Base-by-base conservation (phyloP, 176 grass and related monocot genomes). In the Triticum timopheevii region DNA sequence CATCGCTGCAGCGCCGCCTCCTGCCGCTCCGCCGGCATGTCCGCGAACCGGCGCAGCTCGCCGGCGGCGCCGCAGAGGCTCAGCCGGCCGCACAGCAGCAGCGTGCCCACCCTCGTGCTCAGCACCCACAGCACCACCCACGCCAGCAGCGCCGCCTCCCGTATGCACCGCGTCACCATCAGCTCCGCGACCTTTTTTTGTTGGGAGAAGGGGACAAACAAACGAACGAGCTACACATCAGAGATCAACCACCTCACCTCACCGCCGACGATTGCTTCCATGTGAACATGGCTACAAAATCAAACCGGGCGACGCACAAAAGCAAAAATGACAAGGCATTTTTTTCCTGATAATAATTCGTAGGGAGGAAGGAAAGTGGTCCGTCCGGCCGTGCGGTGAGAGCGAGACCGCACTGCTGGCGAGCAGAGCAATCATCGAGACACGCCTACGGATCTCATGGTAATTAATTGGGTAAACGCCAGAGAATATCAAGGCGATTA, bases 71-170 rank as follows among this genome's bases (percentile, higher is more conserved):
- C 74, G 74, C 27, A 31, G 74, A 93, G 5, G 80, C 86, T 78
- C 13, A 84, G 73, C 5, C 69, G 33, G 6, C 96, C 86, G 72
- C 96, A 98, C 20, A 98, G 86, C 33, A 93, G 35, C 52, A 98
- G 86, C 40, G 96, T 95, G 38, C 96, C 93, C 4, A 88, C 25
- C 82, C 92, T 89, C 24, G 88, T 94, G 81, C 86, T 90, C 49
- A 98, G 93, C 36, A 87, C 33, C 93, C 93, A 96, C 38, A 98
- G 86, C 34, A 96, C 78, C 65, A 96, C 61, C 82, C 86, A 91
- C 47, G 82, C 76, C 88, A 96, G 85, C 61, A 73, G 78, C 70
- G 77, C 71, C 64, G 86, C 90, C 77, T 92, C 93, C 33, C 49
- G 69, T 4, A 87, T 67, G 76, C 88, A 83, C 58, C 88, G 91